These are phyloP conservation scores for Suillus discolor DNA, from an alignment of 768 basidiomycete species.

Conservation along the genomic window DNA sequence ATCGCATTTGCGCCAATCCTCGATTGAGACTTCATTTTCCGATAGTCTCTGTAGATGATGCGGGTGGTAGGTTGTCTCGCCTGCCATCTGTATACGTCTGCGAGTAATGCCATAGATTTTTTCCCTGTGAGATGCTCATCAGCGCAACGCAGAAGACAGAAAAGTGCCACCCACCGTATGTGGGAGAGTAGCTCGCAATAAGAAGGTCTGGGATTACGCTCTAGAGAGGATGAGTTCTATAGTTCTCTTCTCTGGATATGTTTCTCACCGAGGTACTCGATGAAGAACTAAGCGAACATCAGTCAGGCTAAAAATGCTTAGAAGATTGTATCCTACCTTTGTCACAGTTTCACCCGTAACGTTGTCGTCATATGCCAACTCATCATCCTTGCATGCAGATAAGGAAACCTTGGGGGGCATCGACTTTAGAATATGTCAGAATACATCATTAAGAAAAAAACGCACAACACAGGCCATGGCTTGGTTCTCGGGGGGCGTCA, in stretches of 20 bases:
- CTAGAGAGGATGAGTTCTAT: background rate
- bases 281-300: background rate
- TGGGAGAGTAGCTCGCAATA: background rate
- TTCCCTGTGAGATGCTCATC: background rate
- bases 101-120: background rate
- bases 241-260: background rate
- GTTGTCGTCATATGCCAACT: conserved; percentile 26
- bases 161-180: background rate
- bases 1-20: background rate
- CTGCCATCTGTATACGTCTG: background rate
- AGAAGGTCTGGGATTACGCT: background rate
- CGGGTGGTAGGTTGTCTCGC: background rate
- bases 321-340: conserved; percentile 13
- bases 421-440: conserved; percentile 3
- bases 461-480: conserved; percentile 25
- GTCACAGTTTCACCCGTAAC: conserved; percentile 23
- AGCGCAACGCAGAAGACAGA: background rate
- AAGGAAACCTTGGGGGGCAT: conserved; percentile 24
- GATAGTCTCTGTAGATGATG: background rate
- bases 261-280: background rate
- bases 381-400: conserved; percentile 30
- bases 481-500: conserved; percentile 9
- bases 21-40: background rate
- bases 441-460: background rate
- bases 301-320: background rate